Base-by-base conservation (phyloP, 2,329 filamentous ascomycete species). In the Neonectria coccinea region DNA sequence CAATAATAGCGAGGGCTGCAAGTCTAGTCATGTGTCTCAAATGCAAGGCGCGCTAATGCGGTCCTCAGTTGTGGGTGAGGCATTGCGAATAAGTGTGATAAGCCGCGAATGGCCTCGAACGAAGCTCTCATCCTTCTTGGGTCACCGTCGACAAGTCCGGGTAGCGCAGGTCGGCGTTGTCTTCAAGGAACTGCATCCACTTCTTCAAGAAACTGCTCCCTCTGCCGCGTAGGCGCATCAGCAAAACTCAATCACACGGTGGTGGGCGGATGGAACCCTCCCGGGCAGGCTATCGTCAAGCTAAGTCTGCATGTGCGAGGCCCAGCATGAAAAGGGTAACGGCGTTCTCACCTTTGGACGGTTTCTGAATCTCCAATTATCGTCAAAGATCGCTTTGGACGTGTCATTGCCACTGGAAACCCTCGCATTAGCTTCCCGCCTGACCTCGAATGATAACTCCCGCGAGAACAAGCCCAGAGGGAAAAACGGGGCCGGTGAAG, bases 291-390 rank as follows among this genome's bases (percentile, higher is more conserved):
- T 61, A 45, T 69, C 52, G 59, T 60, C 57, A 59, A 67, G 63
- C 62, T 56, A 65, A 53, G 29, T 56, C 62, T 47, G 60, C 54
- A 51, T 61, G 42, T 36, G 59, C 45, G 52, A 65, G 54, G 64
- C 56, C 57, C 29, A 62, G 64, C 45, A 47, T 42, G 54, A 48
- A 47, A 45, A 56, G 48, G 53, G 51, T 60, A 54, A 55, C 59
- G 47, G 41, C 45, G 56, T 64, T 88, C 92, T 87, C 84, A 97
- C 92, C 87, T 89, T 79, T 91, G 90, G 59, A 97, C 92, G 3
- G 95, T 98, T 77, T 97, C 96, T 64, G 93, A 96, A 79, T 99
- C 96, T 48, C 95, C 96, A 73, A 97, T 91, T 18, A 99, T 87
- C 67, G 92, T 96, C 47, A 99, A 84, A 76, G 96, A 95, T 71